Evolutionary conservation across 106 monocot genomes (phyloP), one percentile per base, ranked within the genome.

Genomic region (Apostasia shenzhenica): DNA sequence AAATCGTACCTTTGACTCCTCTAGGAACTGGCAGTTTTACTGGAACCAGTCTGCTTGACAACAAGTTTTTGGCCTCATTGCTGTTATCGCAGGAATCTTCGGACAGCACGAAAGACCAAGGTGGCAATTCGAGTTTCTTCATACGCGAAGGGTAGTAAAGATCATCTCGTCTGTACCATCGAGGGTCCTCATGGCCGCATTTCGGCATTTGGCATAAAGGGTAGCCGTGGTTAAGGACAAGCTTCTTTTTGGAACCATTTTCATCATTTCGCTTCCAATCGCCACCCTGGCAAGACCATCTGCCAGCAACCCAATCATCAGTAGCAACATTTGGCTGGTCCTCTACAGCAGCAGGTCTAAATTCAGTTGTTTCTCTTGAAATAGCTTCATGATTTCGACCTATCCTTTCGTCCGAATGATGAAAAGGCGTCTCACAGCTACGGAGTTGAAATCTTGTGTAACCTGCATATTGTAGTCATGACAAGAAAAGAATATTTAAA

Each of bases 221-320:
- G 63, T 77, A 99, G 5, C 99, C 87, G 57, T 88, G 85, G 81
- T 88, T 93, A 11, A 93, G 80, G 41, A 93, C 87, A 76, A 81
- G 61, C 56, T 93, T 93, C 61, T 77, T 87, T 76, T 78, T 94
- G 58, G 69, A 90, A 55, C 65, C 60, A 63, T 72, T 63, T 67
- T 99, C 99, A 55, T 93, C 93, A 79, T 86, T 93, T 82, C 99
- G 85, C 78, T 84, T 90, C 99, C 99, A 99, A 73, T 99, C 99
- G 67, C 99, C 99, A 69, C 99, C 99, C 85, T 78, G 83, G 77
- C 89, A 93, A 41, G 93, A 77, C 93, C 95, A 92, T 57, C 81
- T 81, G 58, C 83, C 87, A 69, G 83, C 59, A 81, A 85, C 85
- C 84, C 78, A 87, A 61, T 87, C 85, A 72, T 69, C 74, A 57